Conservation (phyloP, 2,329 filamentous ascomycete genomes). For the Penicillium janthinellum region DNA sequence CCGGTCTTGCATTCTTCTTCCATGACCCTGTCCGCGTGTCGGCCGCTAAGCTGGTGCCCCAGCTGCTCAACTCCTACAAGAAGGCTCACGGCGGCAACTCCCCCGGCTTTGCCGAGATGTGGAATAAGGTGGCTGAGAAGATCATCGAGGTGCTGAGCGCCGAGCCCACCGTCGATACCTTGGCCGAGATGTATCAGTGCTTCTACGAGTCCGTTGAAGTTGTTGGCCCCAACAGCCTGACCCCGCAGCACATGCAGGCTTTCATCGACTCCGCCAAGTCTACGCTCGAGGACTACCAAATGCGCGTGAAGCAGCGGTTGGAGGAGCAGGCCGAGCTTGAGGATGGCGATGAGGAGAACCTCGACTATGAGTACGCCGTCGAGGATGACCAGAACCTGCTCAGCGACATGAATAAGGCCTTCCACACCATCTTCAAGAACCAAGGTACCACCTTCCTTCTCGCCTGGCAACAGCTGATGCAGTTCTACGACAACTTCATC, state of each 20-base stretch:
- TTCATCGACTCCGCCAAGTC: slow-evolving; percentile 87
- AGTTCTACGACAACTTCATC: slow-evolving; percentile 84
- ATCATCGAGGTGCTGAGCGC: slow-evolving; percentile 89
- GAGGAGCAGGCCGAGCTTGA: slow-evolving; percentile 83
- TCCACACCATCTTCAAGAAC: slow-evolving; percentile 98
- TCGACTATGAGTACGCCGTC: slow-evolving; percentile 85
- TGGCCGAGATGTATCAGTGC: slow-evolving; percentile 99
- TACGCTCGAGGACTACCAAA: slow-evolving; percentile 89
- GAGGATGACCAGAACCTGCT: slow-evolving; percentile 96
- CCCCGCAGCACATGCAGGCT: slow-evolving; percentile 73
- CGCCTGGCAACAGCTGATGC: slow-evolving; percentile 82
- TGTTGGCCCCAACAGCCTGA: slow-evolving; percentile 81
- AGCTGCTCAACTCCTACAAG: slow-evolving; percentile 91
- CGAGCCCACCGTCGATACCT: slow-evolving; percentile 91
- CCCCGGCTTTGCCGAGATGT: slow-evolving; percentile 76
- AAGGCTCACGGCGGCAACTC: slow-evolving; percentile 83
- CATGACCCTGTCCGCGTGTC: slow-evolving; percentile 95
- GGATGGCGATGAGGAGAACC: slow-evolving; percentile 85
- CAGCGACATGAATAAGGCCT: slow-evolving; percentile 99
- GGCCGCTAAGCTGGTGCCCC: slow-evolving; percentile 90
- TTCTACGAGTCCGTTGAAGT: slow-evolving; percentile 99
- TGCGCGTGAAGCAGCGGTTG: slow-evolving; percentile 77
- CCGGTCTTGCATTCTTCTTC: slow-evolving; percentile 97
- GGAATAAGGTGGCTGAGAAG: slow-evolving; percentile 84
- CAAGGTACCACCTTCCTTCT: slow-evolving; percentile 82